Base-by-base conservation (phyloP, 257 asterid species). In the Solanum raphanifolium region DNA sequence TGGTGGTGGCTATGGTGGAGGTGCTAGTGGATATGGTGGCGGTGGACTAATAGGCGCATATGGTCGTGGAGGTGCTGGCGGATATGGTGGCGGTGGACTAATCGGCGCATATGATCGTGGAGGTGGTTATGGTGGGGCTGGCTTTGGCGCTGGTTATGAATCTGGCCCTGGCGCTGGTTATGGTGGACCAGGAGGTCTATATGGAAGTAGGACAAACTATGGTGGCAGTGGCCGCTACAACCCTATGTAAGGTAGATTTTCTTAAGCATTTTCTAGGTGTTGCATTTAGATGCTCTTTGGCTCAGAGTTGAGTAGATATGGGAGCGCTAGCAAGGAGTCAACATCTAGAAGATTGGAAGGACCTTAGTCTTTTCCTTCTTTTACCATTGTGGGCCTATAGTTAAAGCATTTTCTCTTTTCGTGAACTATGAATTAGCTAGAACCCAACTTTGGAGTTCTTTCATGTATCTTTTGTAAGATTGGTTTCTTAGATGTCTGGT, bases 141-240 rank as follows among this genome's bases (percentile, higher is more conserved):
- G 96, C 73, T 62, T n/a, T n/a, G n/a, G n/a, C n/a, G n/a, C n/a
- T n/a, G n/a, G n/a, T n/a, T n/a, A n/a, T n/a, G n/a, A n/a, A n/a
- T n/a, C n/a, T n/a, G n/a, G n/a, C n/a, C n/a, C 93, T 38, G 95
- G 96, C 83, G 93, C 93, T 81, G 91, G 96, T 90, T 93, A 92
- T 90, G 94, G 96, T 65, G 95, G 97, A 89, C 88, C 93, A 87
- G 96, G 94, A 87, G 98, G 98, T 31, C 18, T 93, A 87, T 96
- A 96, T 89, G 98, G 98, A 86, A 94, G 98, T 93, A 96, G 98
- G 92, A 91, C 98, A 89, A 97, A 98, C 88, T 95, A 96, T 94
- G 92, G 99, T 91, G 95, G 98, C 89, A 87, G 95, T 88, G 92
- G 98, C 91, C 98, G 98, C 34, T 96, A 95, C 89, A 98, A 96